phyloP scores from a whole-genome alignment of 805 yeast genomes.

The Hanseniaspora nectarophila region DNA sequence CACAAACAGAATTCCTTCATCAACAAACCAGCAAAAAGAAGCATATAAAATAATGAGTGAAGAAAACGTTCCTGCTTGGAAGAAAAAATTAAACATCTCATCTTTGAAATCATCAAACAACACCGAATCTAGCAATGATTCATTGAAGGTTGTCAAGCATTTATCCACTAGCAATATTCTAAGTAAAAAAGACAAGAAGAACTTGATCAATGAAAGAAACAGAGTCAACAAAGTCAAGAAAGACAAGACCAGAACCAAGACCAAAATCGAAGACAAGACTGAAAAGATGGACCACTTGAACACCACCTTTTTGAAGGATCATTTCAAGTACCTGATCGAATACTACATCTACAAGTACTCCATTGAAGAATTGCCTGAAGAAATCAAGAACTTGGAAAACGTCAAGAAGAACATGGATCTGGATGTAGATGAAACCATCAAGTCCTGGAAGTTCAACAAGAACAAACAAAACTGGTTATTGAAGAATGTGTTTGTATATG shows the following conservation, averaged over 20 bases:
- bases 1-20: neutral
- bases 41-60: neutral
- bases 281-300: constrained; percentile 13
- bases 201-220: constrained; percentile 16
- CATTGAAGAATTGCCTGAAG: constrained; percentile 20
- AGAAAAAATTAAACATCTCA: constrained; percentile 23
- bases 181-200: constrained; percentile 25
- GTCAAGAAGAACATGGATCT: constrained; percentile 20
- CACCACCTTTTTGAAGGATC: constrained; percentile 25
- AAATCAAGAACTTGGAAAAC: constrained; percentile 19
- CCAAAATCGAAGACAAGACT: constrained; percentile 16
- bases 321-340: constrained; percentile 27
- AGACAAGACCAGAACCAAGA: constrained; percentile 25
- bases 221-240: constrained; percentile 19
- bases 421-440: constrained; percentile 12
- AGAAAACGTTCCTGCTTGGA: constrained; percentile 30
- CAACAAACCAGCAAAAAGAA: neutral
- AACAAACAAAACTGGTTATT: constrained; percentile 30
- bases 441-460: constrained; percentile 30
- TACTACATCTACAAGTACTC: constrained; percentile 23
- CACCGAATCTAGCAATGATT: constrained; percentile 22
- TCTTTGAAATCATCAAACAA: constrained; percentile 15
- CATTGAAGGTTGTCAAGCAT: constrained; percentile 29
- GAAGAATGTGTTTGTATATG: constrained; percentile 23
- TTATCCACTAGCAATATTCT: constrained; percentile 26